Evolutionary conservation across 106 monocot species (phyloP).

Genomic region (Platanthera zijinensis): DNA sequence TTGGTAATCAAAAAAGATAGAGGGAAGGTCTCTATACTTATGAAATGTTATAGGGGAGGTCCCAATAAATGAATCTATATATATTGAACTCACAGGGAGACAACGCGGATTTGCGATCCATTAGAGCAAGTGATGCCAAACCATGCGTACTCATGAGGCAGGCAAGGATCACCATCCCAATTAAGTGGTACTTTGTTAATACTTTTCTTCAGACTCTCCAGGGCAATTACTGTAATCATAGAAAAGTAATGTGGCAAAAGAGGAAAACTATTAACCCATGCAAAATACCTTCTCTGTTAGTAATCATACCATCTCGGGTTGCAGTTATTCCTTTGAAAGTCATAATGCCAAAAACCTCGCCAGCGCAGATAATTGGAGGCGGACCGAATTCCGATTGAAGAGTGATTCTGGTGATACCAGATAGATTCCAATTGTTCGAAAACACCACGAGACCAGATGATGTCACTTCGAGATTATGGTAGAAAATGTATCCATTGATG

Average conservation of each 20-base stretch:
- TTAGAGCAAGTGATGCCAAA: slow-evolving; percentile 66
- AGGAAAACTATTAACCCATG: neutral
- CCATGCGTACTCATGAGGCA: slow-evolving; percentile 72
- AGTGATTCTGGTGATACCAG: slow-evolving; percentile 50
- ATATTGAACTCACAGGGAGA: slow-evolving; percentile 61
- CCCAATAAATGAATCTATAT: neutral
- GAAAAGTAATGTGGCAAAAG: slow-evolving; percentile 1
- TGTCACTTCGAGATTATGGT: slow-evolving; percentile 30
- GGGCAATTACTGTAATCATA: slow-evolving; percentile 46
- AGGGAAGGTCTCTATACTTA: too few relatives aligned
- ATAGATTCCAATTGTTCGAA: slow-evolving; percentile 62
- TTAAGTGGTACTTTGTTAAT: slow-evolving; percentile 57
- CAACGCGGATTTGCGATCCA: slow-evolving; percentile 37
- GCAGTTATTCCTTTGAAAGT: slow-evolving; percentile 34
- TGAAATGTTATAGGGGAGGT: too few relatives aligned
- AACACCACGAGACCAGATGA: slow-evolving; percentile 56
- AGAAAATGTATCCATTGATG: slow-evolving; percentile 66
- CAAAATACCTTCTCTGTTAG: neutral
- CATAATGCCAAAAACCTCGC: slow-evolving; percentile 69
- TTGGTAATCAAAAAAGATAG: too few relatives aligned
- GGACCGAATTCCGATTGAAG: slow-evolving; percentile 30
- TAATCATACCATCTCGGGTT: slow-evolving; percentile 58
- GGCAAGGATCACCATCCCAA: slow-evolving; percentile 94
- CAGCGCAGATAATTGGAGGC: slow-evolving; percentile 77
- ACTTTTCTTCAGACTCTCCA: slow-evolving; percentile 40